Evolutionary conservation across 2,329 filamentous ascomycete genomes (phyloP).

Genomic region (Talaromyces sp.): DNA sequence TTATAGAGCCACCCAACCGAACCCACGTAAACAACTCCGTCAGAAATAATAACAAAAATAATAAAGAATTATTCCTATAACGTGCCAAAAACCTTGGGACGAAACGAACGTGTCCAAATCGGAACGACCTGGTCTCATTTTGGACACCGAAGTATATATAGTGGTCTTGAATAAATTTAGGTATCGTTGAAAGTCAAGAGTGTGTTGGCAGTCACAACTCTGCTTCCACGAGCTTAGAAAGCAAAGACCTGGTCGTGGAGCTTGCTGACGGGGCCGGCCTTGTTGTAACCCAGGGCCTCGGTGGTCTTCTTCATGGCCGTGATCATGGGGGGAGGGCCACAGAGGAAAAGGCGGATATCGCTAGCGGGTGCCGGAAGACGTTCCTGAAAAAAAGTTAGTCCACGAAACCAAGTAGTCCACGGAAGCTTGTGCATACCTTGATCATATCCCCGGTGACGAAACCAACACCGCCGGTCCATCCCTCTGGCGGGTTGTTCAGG

Average conservation of each 20-base stretch:
- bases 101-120: not conserved
- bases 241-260: slow-evolving; percentile 97
- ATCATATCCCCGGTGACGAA: slow-evolving; percentile 97
- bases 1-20: not conserved
- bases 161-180: not conserved
- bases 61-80: not conserved
- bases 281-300: slow-evolving; percentile 82
- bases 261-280: slow-evolving; percentile 94
- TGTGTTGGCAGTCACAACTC: not conserved
- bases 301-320: slow-evolving; percentile 95
- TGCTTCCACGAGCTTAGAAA: slow-evolving; percentile 56
- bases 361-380: slow-evolving; percentile 71
- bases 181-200: not conserved
- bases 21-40: not conserved
- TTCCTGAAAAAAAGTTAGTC: slow-evolving; percentile 31
- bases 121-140: not conserved
- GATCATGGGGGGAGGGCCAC: slow-evolving; percentile 95
- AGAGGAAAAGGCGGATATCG: slow-evolving; percentile 91
- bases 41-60: not conserved
- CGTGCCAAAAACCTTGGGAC: not conserved
- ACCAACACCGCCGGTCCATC: slow-evolving; percentile 87
- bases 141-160: not conserved
- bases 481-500: slow-evolving; percentile 88
- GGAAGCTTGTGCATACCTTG: slow-evolving; percentile 53
- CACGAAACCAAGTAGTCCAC: not conserved